Conservation (phyloP, 208 protist species). For the Porcisia hertigi region DNA sequence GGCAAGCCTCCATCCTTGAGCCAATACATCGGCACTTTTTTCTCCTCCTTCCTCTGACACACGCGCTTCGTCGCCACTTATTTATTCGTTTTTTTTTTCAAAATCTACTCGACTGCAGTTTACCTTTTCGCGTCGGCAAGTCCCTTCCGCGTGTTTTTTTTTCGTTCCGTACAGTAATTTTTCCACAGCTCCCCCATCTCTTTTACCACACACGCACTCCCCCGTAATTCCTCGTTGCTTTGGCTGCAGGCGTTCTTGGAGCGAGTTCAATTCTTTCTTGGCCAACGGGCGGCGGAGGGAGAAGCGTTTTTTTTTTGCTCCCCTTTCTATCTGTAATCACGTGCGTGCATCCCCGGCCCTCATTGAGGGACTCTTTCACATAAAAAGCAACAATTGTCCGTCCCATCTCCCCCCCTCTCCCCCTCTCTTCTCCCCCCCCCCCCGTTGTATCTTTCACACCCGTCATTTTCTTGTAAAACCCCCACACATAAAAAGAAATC, state of each 20-base stretch:
- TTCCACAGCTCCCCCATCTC: background rate
- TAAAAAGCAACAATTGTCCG: too few species aligned
- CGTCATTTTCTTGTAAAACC: background rate
- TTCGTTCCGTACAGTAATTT: too few species aligned
- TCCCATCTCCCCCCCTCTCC: too few species aligned
- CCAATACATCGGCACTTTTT: background rate
- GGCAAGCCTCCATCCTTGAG: background rate
- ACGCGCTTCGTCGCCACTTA: background rate
- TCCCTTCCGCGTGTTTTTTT: too few species aligned
- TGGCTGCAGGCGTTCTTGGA: background rate
- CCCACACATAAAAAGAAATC: background rate
- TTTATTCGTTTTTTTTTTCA: background rate
- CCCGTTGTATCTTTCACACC: background rate
- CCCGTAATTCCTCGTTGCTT: background rate
- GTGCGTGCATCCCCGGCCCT: background rate
- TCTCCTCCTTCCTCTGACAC: background rate
- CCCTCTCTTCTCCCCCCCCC: too few species aligned
- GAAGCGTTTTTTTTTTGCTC: background rate
- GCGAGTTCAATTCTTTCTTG: background rate
- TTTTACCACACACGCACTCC: background rate
- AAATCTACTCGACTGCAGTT: background rate
- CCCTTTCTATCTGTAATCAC: slow-evolving; percentile 7
- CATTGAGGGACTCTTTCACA: background rate
- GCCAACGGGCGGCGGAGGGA: background rate
- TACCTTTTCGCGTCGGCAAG: too few species aligned